These are phyloP conservation scores for Gonapodya sp. DNA, from an alignment of 192 early-diverging fungal species.

Conservation along the genomic window DNA sequence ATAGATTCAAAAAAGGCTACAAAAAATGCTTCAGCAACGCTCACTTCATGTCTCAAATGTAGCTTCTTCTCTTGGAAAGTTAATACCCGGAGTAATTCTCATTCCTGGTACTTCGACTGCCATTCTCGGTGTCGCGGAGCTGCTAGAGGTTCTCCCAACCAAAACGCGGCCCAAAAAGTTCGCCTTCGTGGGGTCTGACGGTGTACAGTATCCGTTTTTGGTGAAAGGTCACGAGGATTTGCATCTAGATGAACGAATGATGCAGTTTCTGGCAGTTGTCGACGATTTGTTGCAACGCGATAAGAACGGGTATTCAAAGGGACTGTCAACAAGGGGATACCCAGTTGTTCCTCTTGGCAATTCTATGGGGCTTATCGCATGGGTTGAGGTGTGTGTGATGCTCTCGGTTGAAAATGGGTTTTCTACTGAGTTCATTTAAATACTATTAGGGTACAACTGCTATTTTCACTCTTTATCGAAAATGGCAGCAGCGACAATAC, in stretches of 20 bases:
- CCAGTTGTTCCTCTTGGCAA: slow-evolving; percentile 81
- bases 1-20: slow-evolving; percentile 45
- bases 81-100: slow-evolving; percentile 27
- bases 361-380: slow-evolving; percentile 87
- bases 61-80: slow-evolving; percentile 43
- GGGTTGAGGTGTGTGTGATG: slow-evolving; percentile 51
- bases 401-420: neutral
- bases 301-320: slow-evolving; percentile 21
- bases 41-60: slow-evolving; percentile 43
- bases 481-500: slow-evolving; percentile 66
- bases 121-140: slow-evolving; percentile 18
- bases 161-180: slow-evolving; percentile 93
- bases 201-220: slow-evolving; percentile 55
- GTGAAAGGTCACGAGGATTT: slow-evolving; percentile 91
- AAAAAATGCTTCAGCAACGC: slow-evolving; percentile 40
- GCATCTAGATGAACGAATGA: slow-evolving; percentile 84
- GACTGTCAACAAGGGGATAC: slow-evolving; percentile 38
- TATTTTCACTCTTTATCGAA: slow-evolving; percentile 66
- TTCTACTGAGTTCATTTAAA: neutral
- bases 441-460: slow-evolving; percentile 54
- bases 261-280: slow-evolving; percentile 60
- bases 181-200: slow-evolving; percentile 44
- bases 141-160: slow-evolving; percentile 49
- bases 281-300: slow-evolving; percentile 54
- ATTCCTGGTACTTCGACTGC: slow-evolving; percentile 19